phyloP scores from a whole-genome alignment of 2,329 filamentous ascomycete genomes.

The Trichophyton schoenleinii region DNA sequence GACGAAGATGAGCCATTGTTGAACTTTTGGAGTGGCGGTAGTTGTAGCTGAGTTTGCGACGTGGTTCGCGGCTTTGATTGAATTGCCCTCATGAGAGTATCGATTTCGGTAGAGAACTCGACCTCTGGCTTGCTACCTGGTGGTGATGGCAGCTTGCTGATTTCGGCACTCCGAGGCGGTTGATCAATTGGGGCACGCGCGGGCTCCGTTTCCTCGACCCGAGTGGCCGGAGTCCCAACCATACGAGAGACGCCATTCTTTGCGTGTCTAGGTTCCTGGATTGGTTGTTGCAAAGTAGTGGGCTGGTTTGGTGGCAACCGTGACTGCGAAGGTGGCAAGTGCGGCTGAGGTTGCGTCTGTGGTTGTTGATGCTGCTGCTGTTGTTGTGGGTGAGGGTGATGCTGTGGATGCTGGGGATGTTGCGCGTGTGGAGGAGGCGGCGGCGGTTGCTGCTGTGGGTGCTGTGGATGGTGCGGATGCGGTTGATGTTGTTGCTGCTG shows the following conservation, averaged over 20 bases:
- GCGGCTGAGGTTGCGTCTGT: constrained; percentile 15
- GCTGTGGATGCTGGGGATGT: neutral
- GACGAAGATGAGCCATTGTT: constrained; percentile 8
- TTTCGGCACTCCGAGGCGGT: constrained; percentile 1
- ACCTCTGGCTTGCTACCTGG: constrained; percentile 25
- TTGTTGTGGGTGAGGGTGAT: neutral
- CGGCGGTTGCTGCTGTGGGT: constrained; percentile 16
- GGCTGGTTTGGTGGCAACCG: constrained; percentile 18
- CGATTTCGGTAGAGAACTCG: constrained; percentile 68
- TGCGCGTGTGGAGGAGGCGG: neutral
- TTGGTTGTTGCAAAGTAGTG: constrained; percentile 22
- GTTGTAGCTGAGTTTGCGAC: constrained; percentile 15
- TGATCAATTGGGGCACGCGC: constrained; percentile 5
- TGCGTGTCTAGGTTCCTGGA: constrained; percentile 27
- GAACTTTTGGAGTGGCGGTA: constrained; percentile 26
- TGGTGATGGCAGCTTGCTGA: constrained; percentile 6
- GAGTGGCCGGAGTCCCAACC: constrained; percentile 12
- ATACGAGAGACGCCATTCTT: constrained; percentile 26
- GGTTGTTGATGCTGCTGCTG: neutral
- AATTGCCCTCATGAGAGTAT: constrained; percentile 78
- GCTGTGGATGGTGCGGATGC: constrained; percentile 10
- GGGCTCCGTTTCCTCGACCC: constrained; percentile 11
- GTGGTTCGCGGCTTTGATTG: constrained; percentile 47
- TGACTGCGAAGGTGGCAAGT: constrained; percentile 22
- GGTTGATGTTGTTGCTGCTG: constrained; percentile 20